Percentiles rank a stretch among this genome's conserved stretches.
Conservation (phyloP, 495 filamentous ascomycete genomes). For the Talaromyces adpressus region DNA sequence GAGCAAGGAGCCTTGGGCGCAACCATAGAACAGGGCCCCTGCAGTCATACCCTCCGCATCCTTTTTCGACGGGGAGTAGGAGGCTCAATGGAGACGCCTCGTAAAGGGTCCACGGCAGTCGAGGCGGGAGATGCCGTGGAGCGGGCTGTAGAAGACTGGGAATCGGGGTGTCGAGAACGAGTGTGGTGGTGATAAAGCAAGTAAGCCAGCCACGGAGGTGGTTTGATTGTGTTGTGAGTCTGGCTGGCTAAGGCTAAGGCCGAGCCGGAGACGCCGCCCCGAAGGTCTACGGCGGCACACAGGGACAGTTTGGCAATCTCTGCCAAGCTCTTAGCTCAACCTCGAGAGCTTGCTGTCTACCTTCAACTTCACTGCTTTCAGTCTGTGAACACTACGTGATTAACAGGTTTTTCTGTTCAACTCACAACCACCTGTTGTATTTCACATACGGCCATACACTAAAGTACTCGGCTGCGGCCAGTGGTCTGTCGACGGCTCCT, state of each 20-base stretch:
- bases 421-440: no score
- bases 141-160: not conserved
- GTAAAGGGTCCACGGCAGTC: slow-evolving; percentile 5
- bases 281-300: not conserved
- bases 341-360: not conserved
- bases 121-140: slow-evolving; percentile 1
- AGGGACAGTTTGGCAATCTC: not conserved
- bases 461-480: not conserved
- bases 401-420: not conserved
- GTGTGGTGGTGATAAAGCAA: slow-evolving; percentile 11
- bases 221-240: slow-evolving; percentile 3
- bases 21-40: slow-evolving; percentile 40
- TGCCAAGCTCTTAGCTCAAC: not conserved
- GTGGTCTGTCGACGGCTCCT: not conserved
- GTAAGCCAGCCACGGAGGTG: not conserved
- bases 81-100: slow-evolving; percentile 10
- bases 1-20: slow-evolving; percentile 41
- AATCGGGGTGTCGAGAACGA: slow-evolving; percentile 10
- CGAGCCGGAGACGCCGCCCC: not conserved
- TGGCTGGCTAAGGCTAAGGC: not conserved
- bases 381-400: not conserved
- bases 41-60: slow-evolving; percentile 43
- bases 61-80: slow-evolving; percentile 14
- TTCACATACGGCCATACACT: no score
- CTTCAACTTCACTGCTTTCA: not conserved